These are phyloP conservation scores for Fusarium longipes DNA, from an alignment of 2,329 filamentous ascomycete genomes.

Conservation along the genomic window DNA sequence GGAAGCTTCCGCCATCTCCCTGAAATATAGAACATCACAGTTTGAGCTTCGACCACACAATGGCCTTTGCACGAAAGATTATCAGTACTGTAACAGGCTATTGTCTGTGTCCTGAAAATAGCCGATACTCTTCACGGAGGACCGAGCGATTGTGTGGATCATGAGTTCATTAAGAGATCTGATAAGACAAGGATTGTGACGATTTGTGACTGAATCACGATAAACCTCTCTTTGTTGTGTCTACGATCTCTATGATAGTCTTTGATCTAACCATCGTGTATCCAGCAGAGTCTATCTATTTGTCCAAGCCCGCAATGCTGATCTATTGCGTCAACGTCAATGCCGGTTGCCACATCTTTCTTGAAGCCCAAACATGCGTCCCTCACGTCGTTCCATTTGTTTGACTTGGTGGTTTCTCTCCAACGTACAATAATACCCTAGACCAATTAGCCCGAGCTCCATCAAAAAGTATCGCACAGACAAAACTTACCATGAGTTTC, in stretches of 20 bases:
- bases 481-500: conserved; percentile 67
- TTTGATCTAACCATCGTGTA: not conserved
- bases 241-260: not conserved
- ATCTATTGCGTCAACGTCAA: not conserved
- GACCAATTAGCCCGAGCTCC: not conserved
- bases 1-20: not conserved
- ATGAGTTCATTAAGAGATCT: not conserved
- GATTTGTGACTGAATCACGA: no score
- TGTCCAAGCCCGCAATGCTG: not conserved
- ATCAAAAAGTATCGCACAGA: not conserved
- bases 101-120: not conserved
- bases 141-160: not conserved
- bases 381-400: conserved; percentile 1
- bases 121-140: not conserved
- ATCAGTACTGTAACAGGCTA: not conserved
- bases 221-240: not conserved
- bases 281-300: not conserved
- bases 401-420: conserved; percentile 9
- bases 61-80: not conserved
- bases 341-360: not conserved
- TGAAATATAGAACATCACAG: not conserved
- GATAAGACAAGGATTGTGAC: not conserved
- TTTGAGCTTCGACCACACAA: not conserved
- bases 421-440: conserved; percentile 41
- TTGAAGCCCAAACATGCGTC: not conserved